These are phyloP conservation scores for Leccinum boreale DNA, from an alignment of 768 basidiomycete genomes.

Conservation along the genomic window DNA sequence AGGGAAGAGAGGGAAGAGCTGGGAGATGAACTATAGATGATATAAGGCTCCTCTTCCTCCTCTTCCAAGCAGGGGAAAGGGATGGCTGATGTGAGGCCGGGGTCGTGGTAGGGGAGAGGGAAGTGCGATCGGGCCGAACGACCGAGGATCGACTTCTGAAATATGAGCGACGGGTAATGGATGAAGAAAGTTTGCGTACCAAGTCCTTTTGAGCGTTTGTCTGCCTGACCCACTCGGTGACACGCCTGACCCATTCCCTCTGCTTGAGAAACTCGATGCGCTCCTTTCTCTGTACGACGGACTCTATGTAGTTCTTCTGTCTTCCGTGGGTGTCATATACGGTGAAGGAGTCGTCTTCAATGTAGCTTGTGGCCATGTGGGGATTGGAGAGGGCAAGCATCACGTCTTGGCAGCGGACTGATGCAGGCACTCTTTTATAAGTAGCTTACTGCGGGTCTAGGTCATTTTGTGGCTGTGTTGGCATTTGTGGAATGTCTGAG, in stretches of 20 bases:
- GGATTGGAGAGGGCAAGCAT: slow-evolving; percentile 20
- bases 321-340: slow-evolving; percentile 43
- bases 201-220: slow-evolving; percentile 28
- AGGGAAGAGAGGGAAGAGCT: slow-evolving; percentile 32
- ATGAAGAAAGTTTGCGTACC: slow-evolving; percentile 5
- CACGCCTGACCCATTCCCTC: slow-evolving; percentile 41
- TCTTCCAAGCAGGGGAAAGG: slow-evolving; percentile 28
- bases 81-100: slow-evolving; percentile 15
- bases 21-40: slow-evolving; percentile 34
- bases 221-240: slow-evolving; percentile 37
- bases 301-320: slow-evolving; percentile 44
- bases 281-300: slow-evolving; percentile 43
- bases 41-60: slow-evolving; percentile 31
- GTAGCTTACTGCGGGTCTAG: slow-evolving; percentile 18
- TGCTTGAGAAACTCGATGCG: slow-evolving; percentile 51
- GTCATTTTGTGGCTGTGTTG: slow-evolving; percentile 24
- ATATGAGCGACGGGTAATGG: background rate
- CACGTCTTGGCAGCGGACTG: background rate
- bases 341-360: slow-evolving; percentile 15
- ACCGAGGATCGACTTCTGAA: slow-evolving; percentile 19
- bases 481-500: slow-evolving; percentile 20
- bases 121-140: slow-evolving; percentile 9
- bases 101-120: slow-evolving; percentile 11
- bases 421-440: background rate
- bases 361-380: slow-evolving; percentile 13